Evolutionary conservation across 495 filamentous ascomycete genomes (phyloP).

Genomic region (Emericellopsis terricola): DNA sequence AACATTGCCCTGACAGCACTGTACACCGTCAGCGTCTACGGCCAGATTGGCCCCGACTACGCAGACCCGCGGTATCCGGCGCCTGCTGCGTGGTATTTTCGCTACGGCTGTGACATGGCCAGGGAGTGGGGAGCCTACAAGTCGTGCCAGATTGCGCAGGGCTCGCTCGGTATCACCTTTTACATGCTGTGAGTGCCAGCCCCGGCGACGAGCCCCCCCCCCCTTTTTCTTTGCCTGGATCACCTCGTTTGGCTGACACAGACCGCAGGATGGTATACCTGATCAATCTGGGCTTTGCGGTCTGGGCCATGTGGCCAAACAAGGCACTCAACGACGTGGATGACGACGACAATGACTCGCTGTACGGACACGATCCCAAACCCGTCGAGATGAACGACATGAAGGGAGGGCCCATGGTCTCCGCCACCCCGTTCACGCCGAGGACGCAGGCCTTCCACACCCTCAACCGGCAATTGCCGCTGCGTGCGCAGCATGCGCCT

Average conservation of each 20-base stretch:
- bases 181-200: conserved; percentile 45
- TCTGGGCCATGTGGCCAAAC: conserved; percentile 46
- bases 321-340: conserved; percentile 17
- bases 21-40: conserved; percentile 47
- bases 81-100: conserved; percentile 66
- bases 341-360: conserved; percentile 18
- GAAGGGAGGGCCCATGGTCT: conserved; percentile 8
- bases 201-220: neutral
- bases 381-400: conserved; percentile 27
- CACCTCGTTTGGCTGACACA: neutral
- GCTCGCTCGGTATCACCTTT: conserved; percentile 49
- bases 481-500: too few species aligned
- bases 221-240: neutral
- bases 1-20: conserved; percentile 41
- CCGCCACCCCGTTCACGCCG: conserved; percentile 27
- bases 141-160: conserved; percentile 64
- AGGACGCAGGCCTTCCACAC: conserved; percentile 36
- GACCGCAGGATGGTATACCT: conserved; percentile 32
- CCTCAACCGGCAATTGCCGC: conserved; percentile 29
- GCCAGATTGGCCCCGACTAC: conserved; percentile 65
- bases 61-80: conserved; percentile 54
- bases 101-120: conserved; percentile 54
- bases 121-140: conserved; percentile 30
- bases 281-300: conserved; percentile 32
- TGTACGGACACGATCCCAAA: conserved; percentile 7